Evolutionary conservation across 2,329 filamentous ascomycete species (phyloP).

Genomic region (Hypoxylon rubiginosum): DNA sequence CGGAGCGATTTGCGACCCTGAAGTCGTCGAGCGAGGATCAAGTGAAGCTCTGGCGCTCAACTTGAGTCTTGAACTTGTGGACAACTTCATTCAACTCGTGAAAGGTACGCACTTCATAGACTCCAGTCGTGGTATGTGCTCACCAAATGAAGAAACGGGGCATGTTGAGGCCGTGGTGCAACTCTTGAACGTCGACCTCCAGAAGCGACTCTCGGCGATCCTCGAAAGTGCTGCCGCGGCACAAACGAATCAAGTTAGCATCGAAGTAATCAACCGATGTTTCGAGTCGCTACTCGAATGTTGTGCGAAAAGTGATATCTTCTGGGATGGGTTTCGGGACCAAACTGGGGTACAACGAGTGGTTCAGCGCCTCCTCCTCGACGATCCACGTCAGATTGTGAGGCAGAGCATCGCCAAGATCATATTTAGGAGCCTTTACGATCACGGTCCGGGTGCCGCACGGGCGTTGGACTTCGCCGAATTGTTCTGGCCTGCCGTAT

Average conservation of each 20-base stretch:
- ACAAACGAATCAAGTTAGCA: slow-evolving; percentile 45
- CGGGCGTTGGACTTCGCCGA: slow-evolving; percentile 57
- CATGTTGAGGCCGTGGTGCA: slow-evolving; percentile 37
- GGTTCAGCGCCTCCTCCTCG: slow-evolving; percentile 55
- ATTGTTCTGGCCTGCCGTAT: slow-evolving; percentile 62
- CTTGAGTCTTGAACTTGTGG: slow-evolving; percentile 68
- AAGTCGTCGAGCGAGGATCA: slow-evolving; percentile 62
- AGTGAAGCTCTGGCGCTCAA: slow-evolving; percentile 61
- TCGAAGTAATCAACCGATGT: slow-evolving; percentile 53
- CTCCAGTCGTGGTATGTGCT: slow-evolving; percentile 24
- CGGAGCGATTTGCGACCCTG: slow-evolving; percentile 70
- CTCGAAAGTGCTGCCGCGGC: slow-evolving; percentile 41
- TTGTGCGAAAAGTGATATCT: slow-evolving; percentile 54
- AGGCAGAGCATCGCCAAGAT: slow-evolving; percentile 56
- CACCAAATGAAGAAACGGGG: slow-evolving; percentile 45
- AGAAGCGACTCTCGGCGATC: slow-evolving; percentile 45
- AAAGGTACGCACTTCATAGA: slow-evolving; percentile 58
- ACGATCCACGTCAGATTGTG: slow-evolving; percentile 54
- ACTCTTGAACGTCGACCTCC: slow-evolving; percentile 44
- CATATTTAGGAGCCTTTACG: slow-evolving; percentile 36
- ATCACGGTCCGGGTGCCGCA: slow-evolving; percentile 46
- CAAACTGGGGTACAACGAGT: slow-evolving; percentile 48
- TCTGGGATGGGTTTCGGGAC: slow-evolving; percentile 56
- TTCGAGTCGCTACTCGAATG: slow-evolving; percentile 59
- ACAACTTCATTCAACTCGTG: slow-evolving; percentile 68